Evolutionary conservation across 257 asterid species (phyloP).

Genomic region (Mitragyna speciosa): DNA sequence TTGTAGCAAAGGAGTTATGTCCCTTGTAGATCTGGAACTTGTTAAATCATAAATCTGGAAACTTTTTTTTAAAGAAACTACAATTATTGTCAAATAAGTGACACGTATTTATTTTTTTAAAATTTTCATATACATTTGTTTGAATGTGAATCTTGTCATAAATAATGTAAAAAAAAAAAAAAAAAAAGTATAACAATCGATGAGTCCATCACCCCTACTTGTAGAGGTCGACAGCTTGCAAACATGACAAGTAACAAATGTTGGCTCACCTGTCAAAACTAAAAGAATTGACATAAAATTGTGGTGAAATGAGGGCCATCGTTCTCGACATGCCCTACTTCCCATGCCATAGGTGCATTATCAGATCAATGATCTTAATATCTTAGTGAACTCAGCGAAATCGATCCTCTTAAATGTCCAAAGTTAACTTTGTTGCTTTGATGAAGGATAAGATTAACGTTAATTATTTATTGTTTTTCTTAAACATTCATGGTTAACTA

Average conservation of each 20-base stretch:
- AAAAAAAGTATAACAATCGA: too few species aligned
- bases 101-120: too few species aligned
- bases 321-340: conserved; percentile 9
- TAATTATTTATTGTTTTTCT: too few species aligned
- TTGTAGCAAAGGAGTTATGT: not conserved
- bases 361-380: not conserved
- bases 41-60: too few species aligned
- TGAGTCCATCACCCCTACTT: not conserved
- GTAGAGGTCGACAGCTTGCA: conserved; percentile 14
- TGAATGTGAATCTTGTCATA: too few species aligned
- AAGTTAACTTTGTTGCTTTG: not conserved
- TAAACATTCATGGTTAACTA: too few species aligned
- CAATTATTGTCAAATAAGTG: too few species aligned
- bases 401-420: not conserved
- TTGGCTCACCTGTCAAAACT: conserved; percentile 17
- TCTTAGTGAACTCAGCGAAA: not conserved
- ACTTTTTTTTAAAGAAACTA: too few species aligned
- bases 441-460: too few species aligned
- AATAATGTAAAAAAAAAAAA: too few species aligned
- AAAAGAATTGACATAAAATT: not conserved
- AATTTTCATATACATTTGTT: too few species aligned
- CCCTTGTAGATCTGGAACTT: not conserved
- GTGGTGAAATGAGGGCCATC: conserved; percentile 28
- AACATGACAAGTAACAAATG: conserved; percentile 21
- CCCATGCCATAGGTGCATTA: conserved; percentile 3